phyloP scores from a whole-genome alignment of 2,329 filamentous ascomycete genomes.

The Fragosphaeria purpurea region DNA sequence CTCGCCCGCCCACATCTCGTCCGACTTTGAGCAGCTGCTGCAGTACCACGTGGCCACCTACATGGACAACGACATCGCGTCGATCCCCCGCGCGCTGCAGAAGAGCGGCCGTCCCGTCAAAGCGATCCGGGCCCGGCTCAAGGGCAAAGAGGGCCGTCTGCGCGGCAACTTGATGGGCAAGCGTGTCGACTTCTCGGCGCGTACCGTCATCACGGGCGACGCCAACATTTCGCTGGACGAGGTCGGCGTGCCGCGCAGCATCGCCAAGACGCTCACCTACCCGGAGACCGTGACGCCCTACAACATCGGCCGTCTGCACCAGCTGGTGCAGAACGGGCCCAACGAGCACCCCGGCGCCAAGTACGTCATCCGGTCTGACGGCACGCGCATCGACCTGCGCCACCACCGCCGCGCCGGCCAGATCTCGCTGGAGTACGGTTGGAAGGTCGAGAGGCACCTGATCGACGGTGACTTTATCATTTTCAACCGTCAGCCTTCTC shows the following conservation, averaged over 20 bases:
- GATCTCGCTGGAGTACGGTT: slow-evolving; percentile 85
- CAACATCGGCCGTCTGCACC: slow-evolving; percentile 88
- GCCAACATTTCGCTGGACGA: slow-evolving; percentile 94
- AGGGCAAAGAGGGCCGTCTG: slow-evolving; percentile 97
- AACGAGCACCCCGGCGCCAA: slow-evolving; percentile 93
- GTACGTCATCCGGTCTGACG: slow-evolving; percentile 89
- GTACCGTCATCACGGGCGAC: slow-evolving; percentile 98
- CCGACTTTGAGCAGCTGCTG: slow-evolving; percentile 82
- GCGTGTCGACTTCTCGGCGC: slow-evolving; percentile 97
- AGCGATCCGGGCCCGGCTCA: slow-evolving; percentile 90
- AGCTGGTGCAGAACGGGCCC: slow-evolving; percentile 84
- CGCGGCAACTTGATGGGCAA: slow-evolving; percentile 99
- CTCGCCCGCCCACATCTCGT: slow-evolving; percentile 79
- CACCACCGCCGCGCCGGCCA: slow-evolving; percentile 83
- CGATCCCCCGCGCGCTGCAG: slow-evolving; percentile 85
- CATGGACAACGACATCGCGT: slow-evolving; percentile 99
- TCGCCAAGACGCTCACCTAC: slow-evolving; percentile 87
- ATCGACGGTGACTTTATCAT: slow-evolving; percentile 96
- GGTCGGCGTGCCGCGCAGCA: slow-evolving; percentile 91
- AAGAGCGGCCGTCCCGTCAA: slow-evolving; percentile 96
- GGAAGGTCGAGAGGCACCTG: slow-evolving; percentile 97
- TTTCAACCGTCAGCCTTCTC: slow-evolving; percentile 97
- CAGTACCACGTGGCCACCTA: slow-evolving; percentile 98
- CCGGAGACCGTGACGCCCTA: slow-evolving; percentile 95
- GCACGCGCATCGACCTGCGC: slow-evolving; percentile 86